Percentiles rank a stretch among this genome's conserved stretches.
These are phyloP conservation scores for Trichosanthes cucumerina DNA, from an alignment of 306 rosid species.

Conservation along the genomic window DNA sequence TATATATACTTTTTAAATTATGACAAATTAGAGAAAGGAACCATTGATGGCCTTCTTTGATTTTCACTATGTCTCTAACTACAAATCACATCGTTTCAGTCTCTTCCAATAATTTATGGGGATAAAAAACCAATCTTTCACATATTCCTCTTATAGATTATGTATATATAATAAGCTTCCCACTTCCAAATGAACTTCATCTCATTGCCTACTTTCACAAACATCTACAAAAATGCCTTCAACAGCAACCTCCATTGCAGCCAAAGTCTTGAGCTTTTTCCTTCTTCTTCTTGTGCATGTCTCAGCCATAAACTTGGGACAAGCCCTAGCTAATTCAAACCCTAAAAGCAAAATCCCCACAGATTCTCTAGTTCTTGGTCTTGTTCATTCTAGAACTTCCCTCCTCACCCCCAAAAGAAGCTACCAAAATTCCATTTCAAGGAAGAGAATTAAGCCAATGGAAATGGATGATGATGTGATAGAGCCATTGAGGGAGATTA, in stretches of 20 bases:
- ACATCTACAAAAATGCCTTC: neutral
- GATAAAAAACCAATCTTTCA: no score
- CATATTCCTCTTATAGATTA: neutral
- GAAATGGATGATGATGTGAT: slow-evolving; percentile 20
- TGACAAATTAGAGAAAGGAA: no score
- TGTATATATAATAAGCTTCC: neutral
- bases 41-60: no score
- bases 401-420: slow-evolving; percentile 18
- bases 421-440: neutral
- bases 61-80: no score
- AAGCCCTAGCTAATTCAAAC: slow-evolving; percentile 10
- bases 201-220: neutral
- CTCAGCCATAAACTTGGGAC: slow-evolving; percentile 3
- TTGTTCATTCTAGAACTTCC: slow-evolving; percentile 24
- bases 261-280: neutral
- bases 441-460: slow-evolving; percentile 5
- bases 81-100: no score
- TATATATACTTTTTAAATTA: no score
- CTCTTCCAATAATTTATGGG: no score
- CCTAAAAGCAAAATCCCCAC: neutral
- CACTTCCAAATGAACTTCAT: neutral
- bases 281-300: slow-evolving; percentile 12
- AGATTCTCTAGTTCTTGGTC: slow-evolving; percentile 25
- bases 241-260: neutral
- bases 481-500: slow-evolving; percentile 35